Percentiles rank a stretch among this genome's conserved stretches.
Evolutionary conservation across 306 rosid species (phyloP).

Genomic region (Carpinus viminea): DNA sequence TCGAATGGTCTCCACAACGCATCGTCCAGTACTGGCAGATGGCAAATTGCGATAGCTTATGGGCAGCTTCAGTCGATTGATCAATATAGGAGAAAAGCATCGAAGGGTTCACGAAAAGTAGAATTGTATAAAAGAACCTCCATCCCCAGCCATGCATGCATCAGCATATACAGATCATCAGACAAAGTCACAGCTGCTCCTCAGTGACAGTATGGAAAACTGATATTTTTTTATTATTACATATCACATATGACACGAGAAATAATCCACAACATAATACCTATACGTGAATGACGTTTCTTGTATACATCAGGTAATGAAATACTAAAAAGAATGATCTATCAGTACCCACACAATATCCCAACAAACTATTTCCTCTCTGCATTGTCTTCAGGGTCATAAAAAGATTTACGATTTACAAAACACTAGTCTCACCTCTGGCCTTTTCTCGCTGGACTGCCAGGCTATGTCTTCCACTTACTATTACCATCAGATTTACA

Average conservation of each 20-base stretch:
- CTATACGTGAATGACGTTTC: constrained; percentile 54
- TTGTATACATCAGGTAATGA: constrained; percentile 51
- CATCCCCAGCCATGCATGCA: constrained; percentile 8
- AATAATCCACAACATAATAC: constrained; percentile 54
- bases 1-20: constrained; percentile 18
- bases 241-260: constrained; percentile 35
- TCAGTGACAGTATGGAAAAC: constrained; percentile 12
- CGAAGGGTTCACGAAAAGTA: constrained; percentile 12
- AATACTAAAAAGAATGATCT: constrained; percentile 57
- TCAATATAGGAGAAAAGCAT: constrained; percentile 27
- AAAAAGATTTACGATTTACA: constrained; percentile 34
- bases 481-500: constrained; percentile 43
- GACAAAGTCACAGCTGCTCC: constrained; percentile 15
- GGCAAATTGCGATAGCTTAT: constrained; percentile 25
- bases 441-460: constrained; percentile 34
- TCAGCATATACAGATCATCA: constrained; percentile 8
- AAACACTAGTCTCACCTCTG: constrained; percentile 36
- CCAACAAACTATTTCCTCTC: constrained; percentile 57
- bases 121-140: constrained; percentile 29
- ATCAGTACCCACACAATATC: constrained; percentile 49
- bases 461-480: constrained; percentile 32
- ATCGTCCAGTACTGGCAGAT: constrained; percentile 32
- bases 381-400: constrained; percentile 38
- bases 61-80: constrained; percentile 24
- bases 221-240: constrained; percentile 50